Evolutionary conservation across 2,329 filamentous ascomycete species (phyloP).

Genomic region (Ambrosiella xylebori): DNA sequence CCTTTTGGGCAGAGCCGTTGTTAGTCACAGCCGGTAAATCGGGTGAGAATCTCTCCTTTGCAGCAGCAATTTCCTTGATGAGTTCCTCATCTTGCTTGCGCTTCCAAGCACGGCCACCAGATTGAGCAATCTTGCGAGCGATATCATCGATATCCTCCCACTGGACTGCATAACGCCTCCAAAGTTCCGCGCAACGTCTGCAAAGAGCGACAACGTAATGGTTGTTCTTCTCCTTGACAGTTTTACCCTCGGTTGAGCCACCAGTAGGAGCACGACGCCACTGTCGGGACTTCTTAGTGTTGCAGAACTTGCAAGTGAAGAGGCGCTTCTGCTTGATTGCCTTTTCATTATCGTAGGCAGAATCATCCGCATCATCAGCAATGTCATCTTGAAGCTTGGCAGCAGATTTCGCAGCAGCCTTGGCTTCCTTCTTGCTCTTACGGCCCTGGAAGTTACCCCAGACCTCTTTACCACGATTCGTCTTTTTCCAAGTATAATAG

Average conservation of each 20-base stretch:
- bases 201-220: conserved; percentile 71
- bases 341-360: conserved; percentile 84
- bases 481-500: conserved; percentile 98
- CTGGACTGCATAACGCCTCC: conserved; percentile 89
- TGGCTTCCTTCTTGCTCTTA: conserved; percentile 77
- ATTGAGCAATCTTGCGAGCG: conserved; percentile 66
- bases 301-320: conserved; percentile 91
- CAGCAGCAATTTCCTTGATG: conserved; percentile 50
- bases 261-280: conserved; percentile 82
- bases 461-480: conserved; percentile 63
- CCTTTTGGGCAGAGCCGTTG: conserved; percentile 14
- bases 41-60: conserved; percentile 31
- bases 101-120: conserved; percentile 70
- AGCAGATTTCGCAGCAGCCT: conserved; percentile 50
- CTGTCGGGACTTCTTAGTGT: conserved; percentile 60
- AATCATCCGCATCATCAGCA: conserved; percentile 83
- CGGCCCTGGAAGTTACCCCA: conserved; percentile 80
- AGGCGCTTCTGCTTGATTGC: conserved; percentile 59
- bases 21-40: conserved; percentile 10
- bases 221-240: conserved; percentile 58
- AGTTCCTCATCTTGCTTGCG: conserved; percentile 84
- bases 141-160: conserved; percentile 92
- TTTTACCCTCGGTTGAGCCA: conserved; percentile 35
- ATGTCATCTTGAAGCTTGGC: conserved; percentile 80
- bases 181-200: conserved; percentile 75